Evolutionary conservation across 2,329 filamentous ascomycete species (phyloP), one percentile per base, ranked within the genome.

Genomic region (Leptodontidium sp.): DNA sequence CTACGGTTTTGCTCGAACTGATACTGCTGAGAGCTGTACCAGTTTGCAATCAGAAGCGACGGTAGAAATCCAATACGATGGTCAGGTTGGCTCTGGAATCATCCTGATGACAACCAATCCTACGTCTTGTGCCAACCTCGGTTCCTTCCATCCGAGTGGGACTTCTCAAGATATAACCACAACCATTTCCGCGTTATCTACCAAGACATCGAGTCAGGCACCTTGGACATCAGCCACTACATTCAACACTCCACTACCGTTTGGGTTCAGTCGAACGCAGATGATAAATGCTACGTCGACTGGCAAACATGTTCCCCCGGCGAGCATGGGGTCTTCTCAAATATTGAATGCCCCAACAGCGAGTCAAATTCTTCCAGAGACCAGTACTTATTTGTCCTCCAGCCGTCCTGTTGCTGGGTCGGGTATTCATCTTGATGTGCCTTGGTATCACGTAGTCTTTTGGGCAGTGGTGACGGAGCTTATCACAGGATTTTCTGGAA

Each of bases 1-100:
- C 65, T 70, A 67, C 59, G 53, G 59, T 50, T 70, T 67, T 65
- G 61, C 55, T 65, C 45, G 38, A 45, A 59, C 66, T 32, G 6
- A 32, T 32, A 32, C 29, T 32, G 6, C 29, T 61, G 24, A 68
- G 57, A 70, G 66, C 66, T 58, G 50, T 66, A 68, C 32, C 26
- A 29, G 40, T 62, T 59, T 66, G 45, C 43, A 68, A 68, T 63
- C 66, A 66, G 66, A 70, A 61, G 68, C 58, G 68, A 68, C 58
- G 24, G 62, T 70, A 58, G 68, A 68, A 64, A 68, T 70, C 26
- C 58, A 70, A 68, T 68, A 68, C 32, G 50, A 67, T 70, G 58
- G 63, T 49, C 38, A 68, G 68, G 66, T 68, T 53, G 47, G 68
- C 63, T 68, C 63, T 47, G 59, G 66, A 52, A 66, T 66, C 43